Evolutionary conservation across 257 asterid species (phyloP), one percentile per base, ranked within the genome.

Genomic region (Gentiana straminea): DNA sequence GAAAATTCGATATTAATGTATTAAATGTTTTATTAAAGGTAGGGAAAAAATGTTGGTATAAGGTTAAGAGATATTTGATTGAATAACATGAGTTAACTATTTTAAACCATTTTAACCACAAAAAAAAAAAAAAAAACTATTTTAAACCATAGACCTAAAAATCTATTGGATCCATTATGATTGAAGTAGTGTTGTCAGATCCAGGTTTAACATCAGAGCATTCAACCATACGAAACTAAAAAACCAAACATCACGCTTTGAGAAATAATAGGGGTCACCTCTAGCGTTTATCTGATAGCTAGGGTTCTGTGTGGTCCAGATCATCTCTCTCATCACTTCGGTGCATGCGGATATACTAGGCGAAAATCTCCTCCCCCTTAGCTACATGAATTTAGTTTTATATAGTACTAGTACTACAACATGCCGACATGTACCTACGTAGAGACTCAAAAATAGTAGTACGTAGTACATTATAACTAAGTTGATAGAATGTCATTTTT

Each of bases 401-500:
- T 68, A 62, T 74, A 71, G 47, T 46, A 59, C 61, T 44, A 62
- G 49, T 57, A 58, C 69, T 55, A 51, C 39, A 41, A 41, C 24
- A 24, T 5, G 0, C 46, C 46, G 46, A 50, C 67, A 58, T 41
- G 46, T 43, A 52, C 70, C 62, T 73, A 80, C 84, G 83, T 86
- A 77, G 68, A 79, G 39, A 57, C 37, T 13, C 32, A 7, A 52
- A 38, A 4, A 12, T 24, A 41, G 46, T 5, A 41, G 45, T 24
- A 24, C 24, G 24, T 24, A 47, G 57, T 64, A 36, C 35, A 11
- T 44, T 13, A 59, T 53, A 52, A 50, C 54, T 56, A 60, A 64
- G 83, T 79, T 78, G 98, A 86, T 86, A 67, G 75, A 76, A 78
- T 65, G 96, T 90, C 98, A 55, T 78, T 24, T 79, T 82, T 77